phyloP scores from a whole-genome alignment of 768 basidiomycete genomes.

The Mycena vulgaris region DNA sequence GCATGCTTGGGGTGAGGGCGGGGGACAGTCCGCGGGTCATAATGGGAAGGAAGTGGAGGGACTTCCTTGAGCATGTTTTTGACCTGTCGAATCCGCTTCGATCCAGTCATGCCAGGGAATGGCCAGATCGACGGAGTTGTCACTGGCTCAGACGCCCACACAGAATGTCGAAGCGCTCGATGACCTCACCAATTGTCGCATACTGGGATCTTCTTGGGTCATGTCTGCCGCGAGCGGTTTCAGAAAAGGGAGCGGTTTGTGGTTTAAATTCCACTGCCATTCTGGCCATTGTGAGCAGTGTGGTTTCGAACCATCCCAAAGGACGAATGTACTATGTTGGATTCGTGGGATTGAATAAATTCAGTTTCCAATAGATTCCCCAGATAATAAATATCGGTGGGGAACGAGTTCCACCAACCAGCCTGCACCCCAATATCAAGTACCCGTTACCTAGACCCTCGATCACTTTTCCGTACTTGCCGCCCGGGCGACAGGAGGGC shows the following conservation, averaged over 20 bases:
- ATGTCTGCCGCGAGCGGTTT: slow-evolving; percentile 3
- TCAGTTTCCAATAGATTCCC: neutral
- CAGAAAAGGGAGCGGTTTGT: slow-evolving; percentile 7
- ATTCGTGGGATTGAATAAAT: neutral
- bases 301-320: neutral
- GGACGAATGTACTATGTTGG: neutral
- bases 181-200: slow-evolving; percentile 15
- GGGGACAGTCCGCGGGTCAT: neutral
- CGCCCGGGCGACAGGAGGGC: too few species aligned
- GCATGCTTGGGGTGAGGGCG: neutral
- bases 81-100: neutral
- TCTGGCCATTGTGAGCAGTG: neutral
- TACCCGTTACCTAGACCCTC: too few species aligned
- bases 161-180: neutral
- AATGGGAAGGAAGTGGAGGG: neutral
- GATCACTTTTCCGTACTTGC: too few species aligned
- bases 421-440: too few species aligned
- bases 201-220: slow-evolving; percentile 2
- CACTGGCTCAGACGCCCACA: neutral
- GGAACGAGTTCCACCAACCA: slow-evolving; percentile 8
- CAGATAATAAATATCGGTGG: slow-evolving; percentile 19
- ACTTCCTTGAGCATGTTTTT: neutral
- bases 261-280: neutral
- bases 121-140: neutral
- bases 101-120: neutral